Evolutionary conservation across 2,329 filamentous ascomycete genomes (phyloP).

Genomic region (Dendryphion nanum): DNA sequence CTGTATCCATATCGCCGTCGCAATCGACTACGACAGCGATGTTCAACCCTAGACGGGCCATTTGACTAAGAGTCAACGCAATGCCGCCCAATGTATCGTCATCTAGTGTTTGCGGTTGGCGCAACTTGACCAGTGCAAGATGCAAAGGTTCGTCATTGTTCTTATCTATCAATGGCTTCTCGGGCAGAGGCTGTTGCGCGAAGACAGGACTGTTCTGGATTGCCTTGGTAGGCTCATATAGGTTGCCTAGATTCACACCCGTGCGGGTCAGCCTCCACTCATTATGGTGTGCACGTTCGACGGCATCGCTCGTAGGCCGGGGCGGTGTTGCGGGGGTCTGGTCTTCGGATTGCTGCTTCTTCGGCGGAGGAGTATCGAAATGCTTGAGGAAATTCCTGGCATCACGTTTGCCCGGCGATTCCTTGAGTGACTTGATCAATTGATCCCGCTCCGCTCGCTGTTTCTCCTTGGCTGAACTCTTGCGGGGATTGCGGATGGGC

Average conservation of each 20-base stretch:
- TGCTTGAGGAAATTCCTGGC: conserved; percentile 88
- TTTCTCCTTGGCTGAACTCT: conserved; percentile 33
- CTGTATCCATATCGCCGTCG: conserved; percentile 40
- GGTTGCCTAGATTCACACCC: conserved; percentile 60
- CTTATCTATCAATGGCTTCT: conserved; percentile 21
- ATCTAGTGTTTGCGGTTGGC: conserved; percentile 68
- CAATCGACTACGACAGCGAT: conserved; percentile 84
- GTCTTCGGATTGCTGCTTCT: conserved; percentile 1
- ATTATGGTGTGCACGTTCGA: conserved; percentile 27
- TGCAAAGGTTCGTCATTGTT: conserved; percentile 56
- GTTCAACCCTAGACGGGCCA: conserved; percentile 76
- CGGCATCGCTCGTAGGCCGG: conserved; percentile 9
- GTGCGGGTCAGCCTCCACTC: conserved; percentile 38
- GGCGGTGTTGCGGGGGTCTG: background rate
- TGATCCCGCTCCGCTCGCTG: conserved; percentile 37
- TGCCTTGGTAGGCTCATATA: conserved; percentile 59
- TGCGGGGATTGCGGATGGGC: conserved; percentile 13
- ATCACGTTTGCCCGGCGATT: conserved; percentile 88
- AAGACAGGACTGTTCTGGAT: conserved; percentile 62
- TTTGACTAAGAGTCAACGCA: conserved; percentile 78
- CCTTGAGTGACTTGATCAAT: conserved; percentile 63
- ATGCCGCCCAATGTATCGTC: conserved; percentile 70
- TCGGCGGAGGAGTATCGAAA: conserved; percentile 54
- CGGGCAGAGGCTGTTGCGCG: conserved; percentile 50
- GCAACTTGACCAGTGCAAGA: conserved; percentile 82